Conservation (phyloP, 2,329 filamentous ascomycete genomes). For the Sclerotinia trifoliorum region DNA sequence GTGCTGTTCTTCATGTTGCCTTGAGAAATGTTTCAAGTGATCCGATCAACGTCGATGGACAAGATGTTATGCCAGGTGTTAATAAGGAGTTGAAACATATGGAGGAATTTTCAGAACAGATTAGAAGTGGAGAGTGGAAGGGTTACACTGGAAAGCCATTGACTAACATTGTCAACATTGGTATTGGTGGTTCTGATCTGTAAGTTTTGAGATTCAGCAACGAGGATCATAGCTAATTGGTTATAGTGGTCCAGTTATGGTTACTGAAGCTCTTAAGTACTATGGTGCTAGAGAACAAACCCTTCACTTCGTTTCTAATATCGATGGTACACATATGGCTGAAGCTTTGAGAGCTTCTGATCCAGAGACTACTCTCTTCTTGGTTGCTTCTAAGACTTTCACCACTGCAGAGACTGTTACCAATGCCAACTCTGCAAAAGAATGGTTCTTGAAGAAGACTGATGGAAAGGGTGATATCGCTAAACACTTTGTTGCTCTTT, state of each 20-base stretch:
- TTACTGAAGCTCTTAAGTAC: conserved; percentile 93
- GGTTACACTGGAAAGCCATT: conserved; percentile 97
- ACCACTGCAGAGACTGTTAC: conserved; percentile 96
- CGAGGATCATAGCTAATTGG: conserved; percentile 30
- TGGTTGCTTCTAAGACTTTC: conserved; percentile 98
- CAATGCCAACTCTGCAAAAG: conserved; percentile 95
- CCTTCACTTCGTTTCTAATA: conserved; percentile 98
- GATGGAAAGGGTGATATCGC: conserved; percentile 80
- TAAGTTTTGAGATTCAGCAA: conserved; percentile 51
- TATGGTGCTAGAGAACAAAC: conserved; percentile 85
- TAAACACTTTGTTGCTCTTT: conserved; percentile 98
- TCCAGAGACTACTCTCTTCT: conserved; percentile 97
- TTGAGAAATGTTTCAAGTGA: conserved; percentile 86
- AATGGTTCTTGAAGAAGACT: conserved; percentile 88
- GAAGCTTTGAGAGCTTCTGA: conserved; percentile 87
- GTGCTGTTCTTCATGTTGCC: conserved; percentile 93
- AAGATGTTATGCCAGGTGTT: conserved; percentile 92
- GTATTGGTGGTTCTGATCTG: conserved; percentile 98
- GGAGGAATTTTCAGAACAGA: conserved; percentile 95
- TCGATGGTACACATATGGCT: conserved; percentile 96
- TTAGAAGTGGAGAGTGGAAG: conserved; percentile 94
- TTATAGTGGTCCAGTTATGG: conserved; percentile 90
- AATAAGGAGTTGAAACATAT: conserved; percentile 92
- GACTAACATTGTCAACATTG: conserved; percentile 93
- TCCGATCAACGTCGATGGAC: conserved; percentile 79